Evolutionary conservation across 2,329 filamentous ascomycete species (phyloP), one percentile per base, ranked within the genome.

Genomic region (Endoconidiophora laricicola): DNA sequence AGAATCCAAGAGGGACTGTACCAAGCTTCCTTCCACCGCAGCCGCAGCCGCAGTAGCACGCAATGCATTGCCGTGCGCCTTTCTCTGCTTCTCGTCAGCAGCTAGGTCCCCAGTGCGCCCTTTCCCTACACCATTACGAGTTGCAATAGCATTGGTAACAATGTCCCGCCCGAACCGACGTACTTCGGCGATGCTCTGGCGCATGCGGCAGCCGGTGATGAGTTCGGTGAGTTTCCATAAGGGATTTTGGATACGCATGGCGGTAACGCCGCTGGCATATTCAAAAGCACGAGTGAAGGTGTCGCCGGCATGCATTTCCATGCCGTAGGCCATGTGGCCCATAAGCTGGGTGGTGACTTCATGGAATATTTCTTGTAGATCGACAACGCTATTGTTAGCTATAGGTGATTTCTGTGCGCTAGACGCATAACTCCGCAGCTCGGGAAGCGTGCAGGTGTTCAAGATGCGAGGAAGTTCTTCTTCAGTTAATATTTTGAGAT

Each of bases 301-400:
- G 53, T 80, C 73, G 29, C 72, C 67, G 44, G 74, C 69, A 57
- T 76, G 74, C 67, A 81, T 79, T 55, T 81, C 76, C 75, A 80
- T 80, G 58, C 78, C 73, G 56, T 81, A 82, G 12, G 78, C 78
- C 73, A 81, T 78, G 54, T 70, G 70, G n/a, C 78, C 78, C 73
- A 82, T 80, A 22, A 81, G 58, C 52, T 76, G 69, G 20, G 77
- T 81, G 1, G 78, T 82, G 43, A 81, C 70, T 58, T 80, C 76
- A 48, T 78, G 74, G 43, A 81, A 72, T 2, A 77, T 63, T n/a
- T 63, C 65, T 56, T 81, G 75, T 44, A 82, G 60, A 57, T 82
- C 74, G 1, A 79, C 62, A 0, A 63, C 53, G 1, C 53, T 12
- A 33, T 33, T 33, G 5, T 7, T 33, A 1, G 58, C 57, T 0